Evolutionary conservation across 148 eudicot genomes (phyloP).

Genomic region (Amaranthus hypochondriacus): DNA sequence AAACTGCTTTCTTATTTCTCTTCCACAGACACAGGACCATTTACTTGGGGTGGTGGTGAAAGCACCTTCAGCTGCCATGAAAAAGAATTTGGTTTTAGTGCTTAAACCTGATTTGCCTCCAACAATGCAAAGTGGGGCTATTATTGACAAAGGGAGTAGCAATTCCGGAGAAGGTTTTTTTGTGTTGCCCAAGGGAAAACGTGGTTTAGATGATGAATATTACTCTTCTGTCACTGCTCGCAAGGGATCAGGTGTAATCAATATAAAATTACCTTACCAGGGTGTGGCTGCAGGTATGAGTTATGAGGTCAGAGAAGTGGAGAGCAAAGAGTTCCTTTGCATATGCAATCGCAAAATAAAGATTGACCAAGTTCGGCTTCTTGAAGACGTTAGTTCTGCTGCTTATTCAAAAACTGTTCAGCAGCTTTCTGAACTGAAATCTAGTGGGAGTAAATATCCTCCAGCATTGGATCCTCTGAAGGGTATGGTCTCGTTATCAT

Average conservation of each 20-base stretch:
- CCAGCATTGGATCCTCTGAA: slow-evolving; percentile 79
- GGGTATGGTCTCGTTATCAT: slow-evolving; percentile 41
- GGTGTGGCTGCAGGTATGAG: slow-evolving; percentile 73
- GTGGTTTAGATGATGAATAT: slow-evolving; percentile 74
- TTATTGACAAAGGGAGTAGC: slow-evolving; percentile 36
- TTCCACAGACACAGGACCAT: slow-evolving; percentile 75
- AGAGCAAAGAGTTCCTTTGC: slow-evolving; percentile 62
- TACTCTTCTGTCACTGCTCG: slow-evolving; percentile 57
- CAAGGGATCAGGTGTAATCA: slow-evolving; percentile 63
- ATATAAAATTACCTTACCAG: slow-evolving; percentile 66
- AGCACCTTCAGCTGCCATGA: slow-evolving; percentile 49
- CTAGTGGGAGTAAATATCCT: slow-evolving; percentile 82
- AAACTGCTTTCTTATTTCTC: slow-evolving; percentile 1
- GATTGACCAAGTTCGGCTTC: slow-evolving; percentile 82
- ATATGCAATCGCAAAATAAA: slow-evolving; percentile 63
- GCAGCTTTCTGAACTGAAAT: slow-evolving; percentile 48
- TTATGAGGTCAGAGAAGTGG: slow-evolving; percentile 81
- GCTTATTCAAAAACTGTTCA: slow-evolving; percentile 86
- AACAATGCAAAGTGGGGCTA: slow-evolving; percentile 28
- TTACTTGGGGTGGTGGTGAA: slow-evolving; percentile 80
- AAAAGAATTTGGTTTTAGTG: slow-evolving; percentile 61
- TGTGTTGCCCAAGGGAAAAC: slow-evolving; percentile 73
- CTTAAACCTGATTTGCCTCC: slow-evolving; percentile 70
- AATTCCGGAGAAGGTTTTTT: slow-evolving; percentile 47
- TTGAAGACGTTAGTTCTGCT: slow-evolving; percentile 65